Conservation (phyloP, 805 yeast species). For the Vanderwaltozyma yarrowii region DNA sequence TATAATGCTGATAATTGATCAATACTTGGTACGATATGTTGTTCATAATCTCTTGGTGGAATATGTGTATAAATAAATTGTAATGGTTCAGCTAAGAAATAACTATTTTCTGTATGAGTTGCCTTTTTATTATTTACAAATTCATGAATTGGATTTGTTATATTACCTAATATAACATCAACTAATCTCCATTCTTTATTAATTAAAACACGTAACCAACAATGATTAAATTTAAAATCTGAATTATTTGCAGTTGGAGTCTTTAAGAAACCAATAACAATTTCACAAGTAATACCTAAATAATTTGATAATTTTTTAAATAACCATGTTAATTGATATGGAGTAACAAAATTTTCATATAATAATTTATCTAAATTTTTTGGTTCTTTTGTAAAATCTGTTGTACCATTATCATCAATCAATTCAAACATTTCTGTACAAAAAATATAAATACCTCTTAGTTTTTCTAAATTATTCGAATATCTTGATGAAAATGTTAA, state of each 20-base stretch:
- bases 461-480: conserved; percentile 42
- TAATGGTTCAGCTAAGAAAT: conserved; percentile 70
- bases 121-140: conserved; percentile 28
- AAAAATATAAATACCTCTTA: conserved; percentile 56
- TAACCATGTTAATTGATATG: conserved; percentile 68
- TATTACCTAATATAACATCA: conserved; percentile 60
- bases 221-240: conserved; percentile 55
- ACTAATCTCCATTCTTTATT: conserved; percentile 72
- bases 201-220: conserved; percentile 75
- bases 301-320: conserved; percentile 64
- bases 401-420: conserved; percentile 29
- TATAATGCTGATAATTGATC: conserved; percentile 69
- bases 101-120: conserved; percentile 38
- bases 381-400: conserved; percentile 29
- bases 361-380: conserved; percentile 36
- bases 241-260: conserved; percentile 51
- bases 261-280: conserved; percentile 76
- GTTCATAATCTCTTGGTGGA: conserved; percentile 69
- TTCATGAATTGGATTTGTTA: conserved; percentile 41
- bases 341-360: conserved; percentile 41
- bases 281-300: conserved; percentile 61
- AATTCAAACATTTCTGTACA: conserved; percentile 50
- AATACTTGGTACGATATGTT: conserved; percentile 78
- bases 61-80: conserved; percentile 75
- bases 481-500: conserved; percentile 45